phyloP scores from a whole-genome alignment of 2,329 filamentous ascomycete genomes.

The Fusarium graminum region DNA sequence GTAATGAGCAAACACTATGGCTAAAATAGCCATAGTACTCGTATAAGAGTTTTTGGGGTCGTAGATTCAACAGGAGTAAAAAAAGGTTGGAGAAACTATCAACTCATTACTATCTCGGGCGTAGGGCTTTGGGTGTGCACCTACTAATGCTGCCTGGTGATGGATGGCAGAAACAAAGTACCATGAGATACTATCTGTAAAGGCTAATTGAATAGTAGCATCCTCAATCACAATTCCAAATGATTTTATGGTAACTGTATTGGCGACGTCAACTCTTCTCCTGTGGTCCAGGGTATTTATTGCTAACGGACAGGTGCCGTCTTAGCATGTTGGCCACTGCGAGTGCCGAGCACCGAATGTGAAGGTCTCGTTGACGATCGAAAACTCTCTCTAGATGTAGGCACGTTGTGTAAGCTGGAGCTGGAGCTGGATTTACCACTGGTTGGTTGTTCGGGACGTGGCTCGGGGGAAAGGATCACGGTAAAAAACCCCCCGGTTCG shows the following conservation, averaged over 20 bases:
- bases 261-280: constrained; percentile 24
- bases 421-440: too few species aligned
- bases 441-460: constrained; percentile 47
- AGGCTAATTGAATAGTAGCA: background rate
- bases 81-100: constrained; percentile 15
- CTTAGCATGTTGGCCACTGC: constrained; percentile 27
- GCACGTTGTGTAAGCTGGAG: too few species aligned
- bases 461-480: constrained; percentile 51
- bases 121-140: constrained; percentile 37
- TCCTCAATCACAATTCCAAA: background rate
- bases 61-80: constrained; percentile 6
- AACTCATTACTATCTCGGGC: constrained; percentile 37
- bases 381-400: constrained; percentile 4
- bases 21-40: background rate
- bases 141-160: constrained; percentile 23
- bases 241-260: constrained; percentile 6
- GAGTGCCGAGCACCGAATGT: constrained; percentile 31
- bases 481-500: constrained; percentile 48
- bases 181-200: background rate
- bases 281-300: constrained; percentile 10
- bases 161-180: constrained; percentile 6
- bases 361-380: constrained; percentile 32
- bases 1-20: constrained; percentile 2
- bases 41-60: constrained; percentile 1
- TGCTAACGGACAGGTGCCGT: constrained; percentile 19